These are phyloP conservation scores for Ophiostoma fasciatum DNA, from an alignment of 2,329 filamentous ascomycete genomes.

Conservation along the genomic window DNA sequence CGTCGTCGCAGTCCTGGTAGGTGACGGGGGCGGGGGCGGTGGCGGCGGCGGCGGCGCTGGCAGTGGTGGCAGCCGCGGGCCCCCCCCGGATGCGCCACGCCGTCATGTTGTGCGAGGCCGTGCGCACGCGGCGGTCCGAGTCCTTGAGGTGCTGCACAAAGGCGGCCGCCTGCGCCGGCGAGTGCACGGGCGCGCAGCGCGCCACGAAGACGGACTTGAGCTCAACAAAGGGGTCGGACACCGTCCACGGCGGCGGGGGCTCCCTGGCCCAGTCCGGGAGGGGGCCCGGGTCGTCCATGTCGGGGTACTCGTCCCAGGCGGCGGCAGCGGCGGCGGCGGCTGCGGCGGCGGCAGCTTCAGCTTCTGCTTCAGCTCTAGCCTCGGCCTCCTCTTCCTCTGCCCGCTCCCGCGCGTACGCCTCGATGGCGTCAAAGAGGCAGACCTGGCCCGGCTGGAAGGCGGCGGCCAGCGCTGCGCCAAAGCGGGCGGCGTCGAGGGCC, in stretches of 20 bases:
- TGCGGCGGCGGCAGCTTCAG: not conserved
- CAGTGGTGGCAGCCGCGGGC: constrained; percentile 30
- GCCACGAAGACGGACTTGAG: constrained; percentile 83
- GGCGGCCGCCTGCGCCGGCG: constrained; percentile 52
- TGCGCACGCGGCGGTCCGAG: constrained; percentile 70
- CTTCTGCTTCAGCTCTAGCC: constrained; percentile 3
- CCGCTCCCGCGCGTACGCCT: constrained; percentile 43
- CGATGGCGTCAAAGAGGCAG: constrained; percentile 83
- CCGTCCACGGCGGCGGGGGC: constrained; percentile 48
- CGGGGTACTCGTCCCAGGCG: no score
- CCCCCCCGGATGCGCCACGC: constrained; percentile 68
- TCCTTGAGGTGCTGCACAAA: constrained; percentile 64
- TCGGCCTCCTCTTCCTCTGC: constrained; percentile 16
- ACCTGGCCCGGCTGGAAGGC: constrained; percentile 61
- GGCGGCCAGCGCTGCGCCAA: constrained; percentile 49
- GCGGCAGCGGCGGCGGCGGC: not conserved
- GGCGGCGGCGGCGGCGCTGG: constrained; percentile 29
- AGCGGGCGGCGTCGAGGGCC: constrained; percentile 51
- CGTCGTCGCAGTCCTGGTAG: constrained; percentile 89
- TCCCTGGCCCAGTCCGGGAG: no score
- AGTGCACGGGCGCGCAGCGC: constrained; percentile 54
- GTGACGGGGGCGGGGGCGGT: constrained; percentile 19
- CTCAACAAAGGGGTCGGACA: constrained; percentile 62
- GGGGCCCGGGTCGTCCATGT: no score
- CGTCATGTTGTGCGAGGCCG: constrained; percentile 88